Conservation (phyloP, 2,329 filamentous ascomycete species). For the Exophiala lecanii-corni region DNA sequence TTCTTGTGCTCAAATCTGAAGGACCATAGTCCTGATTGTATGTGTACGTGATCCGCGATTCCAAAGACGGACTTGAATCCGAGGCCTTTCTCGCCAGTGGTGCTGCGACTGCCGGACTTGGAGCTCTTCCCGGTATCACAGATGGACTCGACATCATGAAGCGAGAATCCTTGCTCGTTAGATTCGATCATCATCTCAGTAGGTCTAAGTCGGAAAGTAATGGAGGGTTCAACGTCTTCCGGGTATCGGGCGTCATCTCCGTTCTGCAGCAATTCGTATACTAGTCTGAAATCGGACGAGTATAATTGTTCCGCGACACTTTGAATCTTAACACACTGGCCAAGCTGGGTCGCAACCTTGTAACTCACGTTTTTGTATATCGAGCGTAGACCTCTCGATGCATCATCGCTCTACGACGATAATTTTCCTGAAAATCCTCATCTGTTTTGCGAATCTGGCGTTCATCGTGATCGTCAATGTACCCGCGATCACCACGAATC, state of each 20-base stretch:
- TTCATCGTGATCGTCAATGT: constrained; percentile 10
- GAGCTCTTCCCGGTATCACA: constrained; percentile 36
- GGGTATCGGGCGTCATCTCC: constrained; percentile 34
- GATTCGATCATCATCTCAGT: constrained; percentile 14
- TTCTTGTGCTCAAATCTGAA: constrained; percentile 22
- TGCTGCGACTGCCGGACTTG: constrained; percentile 29
- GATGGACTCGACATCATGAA: constrained; percentile 35
- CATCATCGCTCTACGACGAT: constrained; percentile 2
- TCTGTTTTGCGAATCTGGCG: constrained; percentile 7
- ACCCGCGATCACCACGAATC: constrained; percentile 6
- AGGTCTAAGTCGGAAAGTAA: constrained; percentile 13
- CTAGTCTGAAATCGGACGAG: constrained; percentile 15
- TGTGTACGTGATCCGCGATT: constrained; percentile 26
- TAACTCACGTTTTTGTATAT: constrained; percentile 11
- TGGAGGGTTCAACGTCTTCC: constrained; percentile 3
- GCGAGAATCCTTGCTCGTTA: constrained; percentile 41
- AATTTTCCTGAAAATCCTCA: constrained; percentile 6
- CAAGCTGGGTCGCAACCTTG: not conserved
- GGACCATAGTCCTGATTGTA: constrained; percentile 19
- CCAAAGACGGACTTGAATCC: constrained; percentile 38
- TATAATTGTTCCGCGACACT: constrained; percentile 16
- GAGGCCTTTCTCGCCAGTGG: constrained; percentile 34
- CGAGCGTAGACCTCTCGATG: constrained; percentile 4
- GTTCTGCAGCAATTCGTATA: constrained; percentile 33
- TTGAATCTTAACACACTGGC: constrained; percentile 3